phyloP scores from a whole-genome alignment of 805 yeast species.

The Candida berthetii region DNA sequence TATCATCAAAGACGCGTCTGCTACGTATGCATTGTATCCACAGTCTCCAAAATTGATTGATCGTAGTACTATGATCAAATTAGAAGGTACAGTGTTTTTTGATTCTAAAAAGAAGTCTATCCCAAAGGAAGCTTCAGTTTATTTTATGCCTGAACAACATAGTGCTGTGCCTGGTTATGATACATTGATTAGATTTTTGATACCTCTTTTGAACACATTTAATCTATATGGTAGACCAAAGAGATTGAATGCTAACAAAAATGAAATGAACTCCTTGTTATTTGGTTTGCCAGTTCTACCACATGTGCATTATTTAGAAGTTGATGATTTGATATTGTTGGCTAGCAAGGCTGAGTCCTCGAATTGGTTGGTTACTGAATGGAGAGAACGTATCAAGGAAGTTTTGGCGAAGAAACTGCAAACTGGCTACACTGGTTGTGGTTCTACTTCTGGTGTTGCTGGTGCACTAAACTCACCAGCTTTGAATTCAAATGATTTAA shows the following conservation, averaged over 20 bases:
- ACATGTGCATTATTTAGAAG: slow-evolving; percentile 61
- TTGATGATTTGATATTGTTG: slow-evolving; percentile 48
- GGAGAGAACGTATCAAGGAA: slow-evolving; percentile 53
- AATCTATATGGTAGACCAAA: slow-evolving; percentile 77
- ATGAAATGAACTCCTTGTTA: slow-evolving; percentile 56
- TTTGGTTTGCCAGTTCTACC: slow-evolving; percentile 85
- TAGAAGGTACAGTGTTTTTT: slow-evolving; percentile 76
- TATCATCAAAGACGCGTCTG: slow-evolving; percentile 57
- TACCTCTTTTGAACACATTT: slow-evolving; percentile 74
- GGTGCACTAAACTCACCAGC: slow-evolving; percentile 55
- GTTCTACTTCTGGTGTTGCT: slow-evolving; percentile 55
- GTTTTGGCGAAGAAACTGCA: slow-evolving; percentile 45
- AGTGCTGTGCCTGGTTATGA: slow-evolving; percentile 81
- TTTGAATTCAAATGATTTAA: slow-evolving; percentile 27
- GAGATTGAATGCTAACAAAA: slow-evolving; percentile 68
- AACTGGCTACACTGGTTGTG: slow-evolving; percentile 72
- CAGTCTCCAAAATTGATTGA: slow-evolving; percentile 77
- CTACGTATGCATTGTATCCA: slow-evolving; percentile 90
- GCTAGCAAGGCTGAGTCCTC: slow-evolving; percentile 24
- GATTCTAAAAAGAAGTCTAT: slow-evolving; percentile 38
- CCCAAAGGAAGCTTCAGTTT: slow-evolving; percentile 55
- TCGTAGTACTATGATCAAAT: slow-evolving; percentile 79
- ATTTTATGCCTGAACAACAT: slow-evolving; percentile 79
- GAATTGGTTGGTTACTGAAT: slow-evolving; percentile 54
- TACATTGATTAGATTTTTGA: slow-evolving; percentile 73